Conservation (phyloP, 768 basidiomycete genomes). For the Gyrodon lividus region DNA sequence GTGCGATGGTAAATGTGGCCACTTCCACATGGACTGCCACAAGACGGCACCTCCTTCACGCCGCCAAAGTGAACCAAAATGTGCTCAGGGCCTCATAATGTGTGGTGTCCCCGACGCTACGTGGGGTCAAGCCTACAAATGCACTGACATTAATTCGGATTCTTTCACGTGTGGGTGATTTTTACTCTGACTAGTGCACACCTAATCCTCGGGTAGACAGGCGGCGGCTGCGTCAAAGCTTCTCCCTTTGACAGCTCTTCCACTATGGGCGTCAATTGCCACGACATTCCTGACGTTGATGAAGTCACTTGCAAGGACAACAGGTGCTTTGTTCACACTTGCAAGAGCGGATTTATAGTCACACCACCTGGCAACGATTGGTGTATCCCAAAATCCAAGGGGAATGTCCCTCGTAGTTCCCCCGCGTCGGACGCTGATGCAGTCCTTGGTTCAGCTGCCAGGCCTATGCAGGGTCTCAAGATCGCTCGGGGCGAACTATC, state of each 20-base stretch:
- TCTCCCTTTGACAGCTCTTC: constrained; percentile 18
- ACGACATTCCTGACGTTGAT: constrained; percentile 27
- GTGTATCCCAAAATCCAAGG: constrained; percentile 11
- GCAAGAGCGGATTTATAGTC: constrained; percentile 20
- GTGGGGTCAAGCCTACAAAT: constrained; percentile 27
- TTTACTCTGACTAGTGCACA: neutral
- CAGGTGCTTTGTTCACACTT: constrained; percentile 28
- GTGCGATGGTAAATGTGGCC: constrained; percentile 34
- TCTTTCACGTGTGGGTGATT: constrained; percentile 31
- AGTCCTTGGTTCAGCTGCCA: neutral
- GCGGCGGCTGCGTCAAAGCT: constrained; percentile 35
- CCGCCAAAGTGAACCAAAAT: constrained; percentile 19
- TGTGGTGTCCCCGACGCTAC: constrained; percentile 24
- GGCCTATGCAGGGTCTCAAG: neutral
- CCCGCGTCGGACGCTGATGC: neutral
- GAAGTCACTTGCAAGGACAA: constrained; percentile 28
- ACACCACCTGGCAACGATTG: constrained; percentile 5
- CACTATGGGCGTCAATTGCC: constrained; percentile 32
- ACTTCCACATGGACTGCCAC: constrained; percentile 21
- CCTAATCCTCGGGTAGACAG: constrained; percentile 12
- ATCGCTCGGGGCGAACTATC: neutral
- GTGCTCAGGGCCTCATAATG: constrained; percentile 20
- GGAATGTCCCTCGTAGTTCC: neutral
- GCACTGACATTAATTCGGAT: constrained; percentile 28
- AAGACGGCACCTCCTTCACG: constrained; percentile 15